These are phyloP conservation scores for Phyllosticta citribraziliensis DNA, from an alignment of 2,329 filamentous ascomycete species.

Conservation along the genomic window DNA sequence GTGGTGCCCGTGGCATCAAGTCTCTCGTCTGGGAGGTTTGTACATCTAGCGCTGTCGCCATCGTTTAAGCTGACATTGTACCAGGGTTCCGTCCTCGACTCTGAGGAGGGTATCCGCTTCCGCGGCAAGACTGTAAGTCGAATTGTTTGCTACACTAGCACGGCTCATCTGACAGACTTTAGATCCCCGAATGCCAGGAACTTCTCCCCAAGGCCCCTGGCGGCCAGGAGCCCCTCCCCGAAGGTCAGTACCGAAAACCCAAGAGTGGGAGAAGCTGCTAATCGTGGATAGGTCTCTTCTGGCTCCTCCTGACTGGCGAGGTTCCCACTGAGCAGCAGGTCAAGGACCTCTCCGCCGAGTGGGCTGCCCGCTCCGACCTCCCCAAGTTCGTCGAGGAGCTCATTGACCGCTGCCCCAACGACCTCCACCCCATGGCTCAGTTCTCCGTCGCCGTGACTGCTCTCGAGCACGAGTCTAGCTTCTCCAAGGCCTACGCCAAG, in stretches of 20 bases:
- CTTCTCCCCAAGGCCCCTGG: slow-evolving; percentile 94
- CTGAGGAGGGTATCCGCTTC: slow-evolving; percentile 99
- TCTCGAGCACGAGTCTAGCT: slow-evolving; percentile 95
- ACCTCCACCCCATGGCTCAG: slow-evolving; percentile 99
- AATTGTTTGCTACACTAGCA: background rate
- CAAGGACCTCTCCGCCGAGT: slow-evolving; percentile 94
- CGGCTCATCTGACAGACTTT: slow-evolving; percentile 17
- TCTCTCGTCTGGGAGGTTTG: slow-evolving; percentile 86
- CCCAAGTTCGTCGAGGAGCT: slow-evolving; percentile 99
- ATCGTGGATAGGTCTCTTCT: slow-evolving; percentile 70
- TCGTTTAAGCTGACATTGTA: slow-evolving; percentile 14
- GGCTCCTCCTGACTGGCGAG: slow-evolving; percentile 97
- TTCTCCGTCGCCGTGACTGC: slow-evolving; percentile 96
- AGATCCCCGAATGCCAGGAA: slow-evolving; percentile 97
- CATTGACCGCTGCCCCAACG: slow-evolving; percentile 97
- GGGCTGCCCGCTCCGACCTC: slow-evolving; percentile 92
- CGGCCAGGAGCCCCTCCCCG: slow-evolving; percentile 91
- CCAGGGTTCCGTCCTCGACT: slow-evolving; percentile 83
- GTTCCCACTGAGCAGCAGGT: slow-evolving; percentile 97
- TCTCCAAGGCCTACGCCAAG: slow-evolving; percentile 97
- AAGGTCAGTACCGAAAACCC: slow-evolving; percentile 48
- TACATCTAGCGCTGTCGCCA: slow-evolving; percentile 9
- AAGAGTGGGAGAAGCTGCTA: slow-evolving; percentile 4
- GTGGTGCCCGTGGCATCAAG: slow-evolving; percentile 98
- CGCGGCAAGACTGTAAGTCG: slow-evolving; percentile 74